Percentiles rank a stretch among this genome's conserved stretches.
Evolutionary conservation across 164 flowering plant species (phyloP).

Genomic region (Dillenia suffruticosa): DNA sequence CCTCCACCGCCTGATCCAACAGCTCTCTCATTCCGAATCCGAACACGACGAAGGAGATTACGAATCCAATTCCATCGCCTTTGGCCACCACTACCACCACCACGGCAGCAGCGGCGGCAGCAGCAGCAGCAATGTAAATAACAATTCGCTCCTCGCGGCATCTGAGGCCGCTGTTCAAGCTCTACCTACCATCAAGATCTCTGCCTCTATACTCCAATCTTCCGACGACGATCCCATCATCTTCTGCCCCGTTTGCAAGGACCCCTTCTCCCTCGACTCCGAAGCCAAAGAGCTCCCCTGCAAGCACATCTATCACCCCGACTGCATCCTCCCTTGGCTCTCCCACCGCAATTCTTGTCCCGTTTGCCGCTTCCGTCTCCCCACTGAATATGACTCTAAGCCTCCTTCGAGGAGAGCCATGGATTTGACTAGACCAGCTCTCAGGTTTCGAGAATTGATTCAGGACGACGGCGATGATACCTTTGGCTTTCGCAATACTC

Average conservation of each 20-base stretch:
- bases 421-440: conserved; percentile 4
- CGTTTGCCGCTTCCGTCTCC: conserved; percentile 45
- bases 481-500: conserved; percentile 26
- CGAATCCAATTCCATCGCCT: conserved; percentile 2
- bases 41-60: background rate
- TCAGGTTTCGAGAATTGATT: conserved; percentile 32
- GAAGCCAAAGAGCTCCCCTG: conserved; percentile 68
- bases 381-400: conserved; percentile 17
- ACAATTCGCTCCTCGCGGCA: conserved; percentile 15
- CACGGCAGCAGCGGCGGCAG: background rate
- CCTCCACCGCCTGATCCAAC: conserved; percentile 42
- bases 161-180: conserved; percentile 34
- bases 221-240: conserved; percentile 17
- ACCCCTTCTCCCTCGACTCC: conserved; percentile 35
- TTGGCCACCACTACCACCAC: conserved; percentile 3
- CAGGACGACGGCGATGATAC: conserved; percentile 36
- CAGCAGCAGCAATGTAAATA: no score
- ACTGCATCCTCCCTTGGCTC: conserved; percentile 74
- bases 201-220: conserved; percentile 14
- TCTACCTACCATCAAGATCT: conserved; percentile 43
- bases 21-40: conserved; percentile 27
- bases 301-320: conserved; percentile 53
- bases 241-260: conserved; percentile 64
- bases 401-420: background rate
- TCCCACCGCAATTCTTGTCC: conserved; percentile 57